Evolutionary conservation across 1,139 yeast species (phyloP), one percentile per base, ranked within the genome.

Genomic region (Taphrina populina): DNA sequence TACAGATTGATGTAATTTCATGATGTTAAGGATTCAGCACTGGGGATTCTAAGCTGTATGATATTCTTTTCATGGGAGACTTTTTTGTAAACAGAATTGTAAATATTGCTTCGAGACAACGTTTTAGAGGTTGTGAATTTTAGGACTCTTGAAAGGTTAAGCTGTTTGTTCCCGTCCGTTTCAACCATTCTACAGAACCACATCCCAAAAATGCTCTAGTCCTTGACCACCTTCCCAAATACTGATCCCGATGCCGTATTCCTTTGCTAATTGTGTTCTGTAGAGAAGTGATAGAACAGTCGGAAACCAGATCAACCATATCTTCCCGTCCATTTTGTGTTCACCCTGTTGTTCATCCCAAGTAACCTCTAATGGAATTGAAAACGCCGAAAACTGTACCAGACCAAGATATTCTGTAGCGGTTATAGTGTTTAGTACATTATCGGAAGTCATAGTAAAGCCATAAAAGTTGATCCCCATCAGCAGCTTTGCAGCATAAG

Each of bases 141-240:
- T n/a, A n/a, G n/a, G n/a, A n/a, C n/a, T n/a, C n/a, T n/a, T n/a
- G n/a, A n/a, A n/a, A n/a, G n/a, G n/a, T n/a, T n/a, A n/a, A n/a
- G n/a, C n/a, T n/a, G n/a, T n/a, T n/a, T n/a, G n/a, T n/a, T n/a
- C n/a, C n/a, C n/a, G n/a, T n/a, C n/a, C n/a, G n/a, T n/a, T n/a
- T n/a, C n/a, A n/a, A n/a, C n/a, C n/a, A n/a, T 27, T 27, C 36
- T 33, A 33, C 36, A 33, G 15, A 7, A 49, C 20, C 35, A 49
- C 39, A 24, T 49, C 54, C 39, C 44, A 49, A 33, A 37, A 49
- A 20, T 30, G 21, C 4, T 29, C 36, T 15, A 49, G 30, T 15
- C 54, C 54, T 29, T 49, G 54, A 2, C 54, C 54, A n/a, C 26
- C 54, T 15, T 49, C 54, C 54, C 54, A 49, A 13, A 39, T 27